Evolutionary conservation across 2,329 filamentous ascomycete genomes (phyloP).

Genomic region (Sporothrix mexicana): DNA sequence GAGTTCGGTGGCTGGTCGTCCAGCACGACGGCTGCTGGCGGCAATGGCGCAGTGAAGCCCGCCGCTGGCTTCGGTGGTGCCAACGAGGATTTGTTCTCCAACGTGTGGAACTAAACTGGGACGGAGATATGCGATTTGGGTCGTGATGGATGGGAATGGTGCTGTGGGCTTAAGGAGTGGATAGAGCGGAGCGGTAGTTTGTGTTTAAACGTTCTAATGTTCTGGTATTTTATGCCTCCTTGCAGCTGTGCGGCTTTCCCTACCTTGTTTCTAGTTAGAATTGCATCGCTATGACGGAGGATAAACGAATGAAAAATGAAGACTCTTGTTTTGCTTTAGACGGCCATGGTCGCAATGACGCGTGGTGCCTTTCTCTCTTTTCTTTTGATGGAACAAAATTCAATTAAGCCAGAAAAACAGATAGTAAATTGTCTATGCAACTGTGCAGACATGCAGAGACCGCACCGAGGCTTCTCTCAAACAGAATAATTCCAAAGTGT

Average conservation of each 20-base stretch:
- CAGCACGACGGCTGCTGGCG: constrained; percentile 57
- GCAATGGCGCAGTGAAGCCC: constrained; percentile 53
- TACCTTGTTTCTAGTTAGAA: not conserved
- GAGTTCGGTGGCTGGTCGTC: constrained; percentile 97
- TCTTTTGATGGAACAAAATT: not conserved
- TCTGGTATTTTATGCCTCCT: not conserved
- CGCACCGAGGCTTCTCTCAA: not conserved
- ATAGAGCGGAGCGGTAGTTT: not conserved
- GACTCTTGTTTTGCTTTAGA: not conserved
- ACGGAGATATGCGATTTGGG: too few relatives aligned
- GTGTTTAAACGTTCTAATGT: constrained; percentile 2
- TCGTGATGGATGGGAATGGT: constrained; percentile 3
- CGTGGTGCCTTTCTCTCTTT: not conserved
- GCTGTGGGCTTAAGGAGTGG: not conserved
- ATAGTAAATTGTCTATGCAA: not conserved
- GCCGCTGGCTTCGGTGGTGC: constrained; percentile 63
- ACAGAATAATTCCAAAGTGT: constrained; percentile 2
- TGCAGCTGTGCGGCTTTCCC: not conserved
- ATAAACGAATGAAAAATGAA: constrained; percentile 18
- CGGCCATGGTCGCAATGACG: too few relatives aligned
- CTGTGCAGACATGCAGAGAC: not conserved
- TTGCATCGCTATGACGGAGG: not conserved
- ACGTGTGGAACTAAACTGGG: constrained; percentile 80
- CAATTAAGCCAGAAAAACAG: not conserved
- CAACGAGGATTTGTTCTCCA: constrained; percentile 89